Percentiles rank a stretch among this genome's conserved stretches.
These are phyloP conservation scores for Candida patagonica DNA, from an alignment of 805 yeast species.

Conservation along the genomic window DNA sequence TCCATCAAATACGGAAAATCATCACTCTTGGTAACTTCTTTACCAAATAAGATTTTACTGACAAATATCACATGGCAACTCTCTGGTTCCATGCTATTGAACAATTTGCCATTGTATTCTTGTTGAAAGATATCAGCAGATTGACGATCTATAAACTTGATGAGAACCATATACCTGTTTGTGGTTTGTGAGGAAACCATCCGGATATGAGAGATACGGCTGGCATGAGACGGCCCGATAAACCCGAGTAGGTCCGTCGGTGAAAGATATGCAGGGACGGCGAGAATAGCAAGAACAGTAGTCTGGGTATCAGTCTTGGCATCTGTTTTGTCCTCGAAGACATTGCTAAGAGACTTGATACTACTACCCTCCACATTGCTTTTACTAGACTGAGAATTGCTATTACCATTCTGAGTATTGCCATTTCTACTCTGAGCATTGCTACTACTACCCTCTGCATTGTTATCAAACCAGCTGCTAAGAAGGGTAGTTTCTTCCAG, in stretches of 20 bases:
- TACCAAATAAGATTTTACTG: conserved; percentile 44
- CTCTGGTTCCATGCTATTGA: conserved; percentile 86
- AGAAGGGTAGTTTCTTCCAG: no score
- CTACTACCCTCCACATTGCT: conserved; percentile 40
- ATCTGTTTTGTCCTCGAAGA: no score
- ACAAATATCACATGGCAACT: conserved; percentile 68
- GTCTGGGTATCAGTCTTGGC: conserved; percentile 32
- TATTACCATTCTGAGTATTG: conserved; percentile 10
- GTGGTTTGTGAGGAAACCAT: conserved; percentile 57
- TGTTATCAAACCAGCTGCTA: conserved; percentile 6
- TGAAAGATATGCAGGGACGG: conserved; percentile 80
- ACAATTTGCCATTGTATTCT: conserved; percentile 59
- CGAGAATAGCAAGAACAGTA: conserved; percentile 66
- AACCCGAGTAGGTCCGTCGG: conserved; percentile 77
- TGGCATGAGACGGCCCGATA: conserved; percentile 53
- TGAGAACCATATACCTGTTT: conserved; percentile 63
- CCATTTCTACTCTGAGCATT: conserved; percentile 7
- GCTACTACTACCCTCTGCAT: not conserved
- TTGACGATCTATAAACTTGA: conserved; percentile 55
- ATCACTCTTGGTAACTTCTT: conserved; percentile 20
- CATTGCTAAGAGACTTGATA: conserved; percentile 11
- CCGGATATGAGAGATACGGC: conserved; percentile 59
- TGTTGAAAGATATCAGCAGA: conserved; percentile 57
- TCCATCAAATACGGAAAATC: conserved; percentile 58
- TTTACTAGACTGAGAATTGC: conserved; percentile 19